Conservation (phyloP, 345 rosid genomes). For the Sisymbrium altissimum region DNA sequence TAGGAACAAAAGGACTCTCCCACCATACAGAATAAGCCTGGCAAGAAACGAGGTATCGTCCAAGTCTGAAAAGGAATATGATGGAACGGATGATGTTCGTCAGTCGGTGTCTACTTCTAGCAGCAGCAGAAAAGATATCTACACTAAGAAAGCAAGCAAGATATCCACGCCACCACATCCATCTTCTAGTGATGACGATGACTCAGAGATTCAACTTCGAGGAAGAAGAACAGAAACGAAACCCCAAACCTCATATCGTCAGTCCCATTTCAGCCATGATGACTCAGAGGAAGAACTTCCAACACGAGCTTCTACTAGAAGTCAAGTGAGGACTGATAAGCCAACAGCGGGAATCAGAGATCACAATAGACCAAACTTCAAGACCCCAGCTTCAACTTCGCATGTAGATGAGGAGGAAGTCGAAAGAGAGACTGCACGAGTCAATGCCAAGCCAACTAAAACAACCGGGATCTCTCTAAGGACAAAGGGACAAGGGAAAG, state of each 20-base stretch:
- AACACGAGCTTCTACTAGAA: not conserved
- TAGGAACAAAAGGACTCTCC: constrained; percentile 58
- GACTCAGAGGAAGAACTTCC: constrained; percentile 21
- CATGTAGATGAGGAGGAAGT: constrained; percentile 41
- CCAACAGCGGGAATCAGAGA: constrained; percentile 13
- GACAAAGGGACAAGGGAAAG: constrained; percentile 27
- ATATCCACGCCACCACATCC: constrained; percentile 28
- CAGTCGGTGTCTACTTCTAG: constrained; percentile 27
- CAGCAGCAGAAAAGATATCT: constrained; percentile 34
- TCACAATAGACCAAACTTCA: constrained; percentile 6
- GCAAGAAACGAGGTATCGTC: constrained; percentile 24
- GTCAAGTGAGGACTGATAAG: constrained; percentile 23
- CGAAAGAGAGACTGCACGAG: constrained; percentile 16
- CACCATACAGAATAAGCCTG: constrained; percentile 40
- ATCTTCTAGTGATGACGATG: constrained; percentile 35
- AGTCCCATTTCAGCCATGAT: constrained; percentile 5
- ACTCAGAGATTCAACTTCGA: constrained; percentile 39
- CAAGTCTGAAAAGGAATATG: constrained; percentile 36
- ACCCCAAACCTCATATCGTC: constrained; percentile 2
- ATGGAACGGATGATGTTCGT: constrained; percentile 12
- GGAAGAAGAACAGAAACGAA: constrained; percentile 21
- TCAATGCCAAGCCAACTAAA: constrained; percentile 16
- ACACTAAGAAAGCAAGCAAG: constrained; percentile 33
- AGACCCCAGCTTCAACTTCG: constrained; percentile 30
- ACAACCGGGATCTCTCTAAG: constrained; percentile 20